These are phyloP conservation scores for Acanthamoeba triangularis DNA, from an alignment of 208 protist genomes.

Conservation along the genomic window DNA sequence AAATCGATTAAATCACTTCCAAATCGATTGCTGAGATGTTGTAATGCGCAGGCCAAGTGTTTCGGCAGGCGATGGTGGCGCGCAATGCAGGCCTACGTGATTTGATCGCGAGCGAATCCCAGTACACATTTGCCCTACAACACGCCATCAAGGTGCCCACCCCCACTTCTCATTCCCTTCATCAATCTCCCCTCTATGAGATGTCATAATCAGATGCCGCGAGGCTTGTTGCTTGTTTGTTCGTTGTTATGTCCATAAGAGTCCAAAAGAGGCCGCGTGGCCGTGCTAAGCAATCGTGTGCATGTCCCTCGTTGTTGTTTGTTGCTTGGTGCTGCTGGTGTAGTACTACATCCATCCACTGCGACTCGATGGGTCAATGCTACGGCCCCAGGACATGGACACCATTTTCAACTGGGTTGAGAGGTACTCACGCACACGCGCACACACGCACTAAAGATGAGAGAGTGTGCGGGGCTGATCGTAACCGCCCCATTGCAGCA, in stretches of 20 bases:
- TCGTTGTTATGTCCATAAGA: background rate
- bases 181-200: background rate
- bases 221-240: background rate
- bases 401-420: conserved; percentile 68
- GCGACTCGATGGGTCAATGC: conserved; percentile 35
- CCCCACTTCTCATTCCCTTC: background rate
- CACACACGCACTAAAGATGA: no score
- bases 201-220: background rate
- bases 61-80: conserved; percentile 1
- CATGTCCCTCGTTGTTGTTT: background rate
- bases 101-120: background rate
- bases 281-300: background rate
- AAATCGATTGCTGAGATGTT: no score
- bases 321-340: background rate
- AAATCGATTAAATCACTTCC: no score
- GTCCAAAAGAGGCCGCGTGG: background rate
- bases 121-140: conserved; percentile 7
- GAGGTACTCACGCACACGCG: background rate
- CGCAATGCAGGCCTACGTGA: background rate
- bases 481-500: background rate
- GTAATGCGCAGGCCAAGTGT: background rate
- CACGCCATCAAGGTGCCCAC: background rate
- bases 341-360: conserved; percentile 47
- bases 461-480: no score
- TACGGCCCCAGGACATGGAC: conserved; percentile 3